A percentile compares a stretch with the other conserved stretches of the same genome.
phyloP scores from a whole-genome alignment of 106 monocot genomes.

The Dactylorhiza incarnata region DNA sequence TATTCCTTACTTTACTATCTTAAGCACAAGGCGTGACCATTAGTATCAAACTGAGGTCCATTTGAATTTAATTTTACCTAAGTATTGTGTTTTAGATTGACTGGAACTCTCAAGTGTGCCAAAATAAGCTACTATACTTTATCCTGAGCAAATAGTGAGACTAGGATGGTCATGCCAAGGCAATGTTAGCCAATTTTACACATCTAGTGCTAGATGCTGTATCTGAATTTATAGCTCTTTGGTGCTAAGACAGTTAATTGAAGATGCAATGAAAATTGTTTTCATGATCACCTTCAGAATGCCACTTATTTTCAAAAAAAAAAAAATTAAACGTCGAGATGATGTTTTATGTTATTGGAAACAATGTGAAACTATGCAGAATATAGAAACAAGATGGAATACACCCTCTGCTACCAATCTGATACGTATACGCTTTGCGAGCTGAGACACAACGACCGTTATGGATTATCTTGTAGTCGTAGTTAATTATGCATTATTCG shows the following conservation, averaged over 20 bases:
- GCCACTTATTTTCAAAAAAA: not conserved
- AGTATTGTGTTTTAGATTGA: not conserved
- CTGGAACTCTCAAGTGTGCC: not conserved
- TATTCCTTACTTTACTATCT: not conserved
- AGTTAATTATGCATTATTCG: not conserved
- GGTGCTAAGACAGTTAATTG: not conserved
- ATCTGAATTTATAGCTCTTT: not conserved
- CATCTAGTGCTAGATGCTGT: not conserved
- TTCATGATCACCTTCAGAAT: not conserved
- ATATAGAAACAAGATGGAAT: not conserved
- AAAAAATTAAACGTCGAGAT: not conserved
- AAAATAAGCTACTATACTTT: not conserved
- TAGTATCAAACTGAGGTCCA: not conserved
- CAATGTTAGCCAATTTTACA: not conserved
- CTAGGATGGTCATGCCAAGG: not conserved
- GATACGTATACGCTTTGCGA: too few species aligned
- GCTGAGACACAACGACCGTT: too few species aligned
- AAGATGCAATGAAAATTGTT: not conserved
- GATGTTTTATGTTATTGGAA: not conserved
- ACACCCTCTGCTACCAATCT: too few species aligned
- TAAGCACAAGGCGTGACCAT: too few species aligned
- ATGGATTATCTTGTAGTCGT: too few species aligned
- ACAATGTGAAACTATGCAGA: not conserved
- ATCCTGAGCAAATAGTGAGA: not conserved
- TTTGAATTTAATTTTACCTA: not conserved